Base-by-base conservation (phyloP, 2,329 filamentous ascomycete genomes). In the Neurospora crassa region DNA sequence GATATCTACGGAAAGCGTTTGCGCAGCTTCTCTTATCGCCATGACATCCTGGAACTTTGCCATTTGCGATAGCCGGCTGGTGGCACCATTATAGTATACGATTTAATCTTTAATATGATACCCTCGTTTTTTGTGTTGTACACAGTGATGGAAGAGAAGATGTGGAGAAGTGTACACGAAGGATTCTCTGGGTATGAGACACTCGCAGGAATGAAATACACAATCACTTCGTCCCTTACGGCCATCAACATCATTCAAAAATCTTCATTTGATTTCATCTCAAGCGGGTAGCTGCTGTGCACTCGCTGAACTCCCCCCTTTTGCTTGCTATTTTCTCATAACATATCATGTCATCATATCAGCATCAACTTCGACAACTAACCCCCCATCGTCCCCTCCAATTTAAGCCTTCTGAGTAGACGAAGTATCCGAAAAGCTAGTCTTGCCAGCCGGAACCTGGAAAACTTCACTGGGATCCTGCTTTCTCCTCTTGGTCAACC, bases 1-100 rank as follows among this genome's bases (percentile, higher is more conserved):
- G 92, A 96, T 79, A 80, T 96, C 16, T 91, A 90, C 74, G 93
- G 93, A 10, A 96, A 96, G 82, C 85, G 88, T 71, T 90, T 92
- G 73, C 86, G 93, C 69, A 89, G 88, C 24, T 94, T 91, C 79
- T 94, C 92, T 78, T 85, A 92, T 74, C 86, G 89, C n/a, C 86
- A 95, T 78, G 90, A 96, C 79, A 82, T 95, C 34, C 81, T 96
- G 67, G 82, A 83, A 75, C 81, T 85, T 70, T 79, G 81, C 47
- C 78, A 79, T 1, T 74, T 87, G 67, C 70, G 77, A 53, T 78
- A 70, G 24, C 0, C 34, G 24, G 34, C 16, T 34, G 24, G 14
- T 1, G 29, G 3, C 29, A 37, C 29, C 53, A 63, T 63, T n/a
- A n/a, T 63, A 63, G 29, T 63, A 34, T 16, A 34, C 53, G 2